Percentiles rank a stretch among this genome's conserved stretches.
Evolutionary conservation across 2,329 filamentous ascomycete species (phyloP).

Genomic region (Fusarium sp.): DNA sequence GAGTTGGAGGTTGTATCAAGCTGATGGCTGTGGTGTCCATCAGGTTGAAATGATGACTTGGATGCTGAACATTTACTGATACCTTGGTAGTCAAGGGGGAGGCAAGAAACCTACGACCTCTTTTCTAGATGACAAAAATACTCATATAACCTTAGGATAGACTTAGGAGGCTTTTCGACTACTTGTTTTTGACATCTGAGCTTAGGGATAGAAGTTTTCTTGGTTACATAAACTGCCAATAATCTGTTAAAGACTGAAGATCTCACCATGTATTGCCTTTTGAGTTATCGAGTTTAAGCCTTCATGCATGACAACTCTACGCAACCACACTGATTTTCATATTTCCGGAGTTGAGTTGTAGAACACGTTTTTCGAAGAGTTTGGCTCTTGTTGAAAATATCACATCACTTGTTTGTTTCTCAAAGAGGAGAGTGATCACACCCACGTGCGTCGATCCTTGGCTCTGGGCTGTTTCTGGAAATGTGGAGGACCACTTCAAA

Average conservation of each 20-base stretch:
- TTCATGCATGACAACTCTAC: background rate
- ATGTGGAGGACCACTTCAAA: background rate
- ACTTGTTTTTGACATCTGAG: background rate
- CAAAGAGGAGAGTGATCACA: background rate
- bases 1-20: background rate
- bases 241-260: background rate
- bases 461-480: constrained; percentile 22
- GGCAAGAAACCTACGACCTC: background rate
- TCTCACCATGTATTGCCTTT: background rate
- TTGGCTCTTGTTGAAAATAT: background rate
- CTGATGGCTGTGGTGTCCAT: background rate
- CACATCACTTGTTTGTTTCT: background rate
- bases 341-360: background rate
- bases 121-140: background rate
- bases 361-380: background rate
- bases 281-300: background rate
- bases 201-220: background rate
- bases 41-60: background rate
- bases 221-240: background rate
- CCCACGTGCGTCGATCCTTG: constrained; percentile 45
- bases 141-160: background rate
- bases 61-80: background rate
- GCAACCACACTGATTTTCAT: background rate
- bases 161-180: background rate
- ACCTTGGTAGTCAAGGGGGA: background rate